These are phyloP conservation scores for Boletales sp. DNA, from an alignment of 768 basidiomycete species.

Conservation along the genomic window DNA sequence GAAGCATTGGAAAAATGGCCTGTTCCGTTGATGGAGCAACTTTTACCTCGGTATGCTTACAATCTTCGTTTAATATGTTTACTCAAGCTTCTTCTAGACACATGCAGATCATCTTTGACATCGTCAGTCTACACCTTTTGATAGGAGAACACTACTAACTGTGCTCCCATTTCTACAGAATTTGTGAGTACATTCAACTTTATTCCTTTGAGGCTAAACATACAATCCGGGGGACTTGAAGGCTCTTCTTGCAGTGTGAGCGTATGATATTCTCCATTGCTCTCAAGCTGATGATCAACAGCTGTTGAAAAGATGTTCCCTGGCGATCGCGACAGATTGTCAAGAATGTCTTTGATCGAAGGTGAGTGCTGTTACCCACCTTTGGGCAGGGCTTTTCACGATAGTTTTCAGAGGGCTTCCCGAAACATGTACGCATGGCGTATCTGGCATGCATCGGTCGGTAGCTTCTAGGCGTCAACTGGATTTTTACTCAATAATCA, in stretches of 20 bases:
- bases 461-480: background rate
- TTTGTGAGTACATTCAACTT: slow-evolving; percentile 18
- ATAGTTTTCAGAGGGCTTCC: slow-evolving; percentile 61
- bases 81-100: slow-evolving; percentile 43
- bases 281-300: slow-evolving; percentile 18
- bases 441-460: slow-evolving; percentile 82
- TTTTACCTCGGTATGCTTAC: slow-evolving; percentile 66
- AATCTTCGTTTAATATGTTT: background rate
- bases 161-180: slow-evolving; percentile 30
- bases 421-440: slow-evolving; percentile 88
- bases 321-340: slow-evolving; percentile 73
- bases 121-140: slow-evolving; percentile 46
- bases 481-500: background rate
- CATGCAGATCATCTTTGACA: slow-evolving; percentile 90
- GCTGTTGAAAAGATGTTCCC: slow-evolving; percentile 91
- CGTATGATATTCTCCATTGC: background rate
- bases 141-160: slow-evolving; percentile 14
- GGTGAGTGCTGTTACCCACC: slow-evolving; percentile 37
- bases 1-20: slow-evolving; percentile 93
- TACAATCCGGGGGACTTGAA: slow-evolving; percentile 1
- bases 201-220: background rate
- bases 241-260: slow-evolving; percentile 66
- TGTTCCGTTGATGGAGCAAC: slow-evolving; percentile 77
- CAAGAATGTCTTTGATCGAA: slow-evolving; percentile 91
- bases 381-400: background rate